phyloP scores from a whole-genome alignment of 257 asterid species.

The Solanum arcanum region DNA sequence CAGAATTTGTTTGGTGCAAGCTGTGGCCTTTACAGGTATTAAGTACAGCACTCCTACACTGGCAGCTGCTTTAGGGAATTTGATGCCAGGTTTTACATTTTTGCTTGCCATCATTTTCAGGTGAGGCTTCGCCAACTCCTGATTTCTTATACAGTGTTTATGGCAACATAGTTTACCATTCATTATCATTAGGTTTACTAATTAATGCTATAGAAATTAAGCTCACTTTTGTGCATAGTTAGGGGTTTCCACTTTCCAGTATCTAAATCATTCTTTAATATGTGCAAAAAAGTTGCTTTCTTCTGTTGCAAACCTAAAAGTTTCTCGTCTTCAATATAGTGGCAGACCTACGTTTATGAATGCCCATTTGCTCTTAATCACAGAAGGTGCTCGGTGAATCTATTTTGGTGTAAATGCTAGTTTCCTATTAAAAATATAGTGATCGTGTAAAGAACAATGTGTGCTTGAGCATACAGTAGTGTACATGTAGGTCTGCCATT shows the following conservation, averaged over 20 bases:
- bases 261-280: background rate
- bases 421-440: background rate
- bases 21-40: conserved; percentile 1
- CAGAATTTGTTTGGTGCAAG: conserved; percentile 9
- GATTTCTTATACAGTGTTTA: background rate
- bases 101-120: conserved; percentile 6
- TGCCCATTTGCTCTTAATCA: background rate
- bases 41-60: conserved; percentile 5
- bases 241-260: background rate
- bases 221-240: background rate
- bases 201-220: background rate
- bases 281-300: background rate
- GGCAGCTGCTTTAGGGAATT: conserved; percentile 7
- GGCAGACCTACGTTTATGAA: background rate
- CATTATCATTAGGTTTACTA: background rate
- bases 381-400: background rate
- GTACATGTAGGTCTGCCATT: background rate
- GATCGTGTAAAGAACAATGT: background rate
- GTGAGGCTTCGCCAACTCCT: background rate
- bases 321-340: background rate
- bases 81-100: conserved; percentile 9
- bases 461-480: background rate
- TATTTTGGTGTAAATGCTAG: background rate
- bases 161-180: background rate
- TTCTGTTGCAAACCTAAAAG: too few species aligned